Evolutionary conservation across 139 green algal species (phyloP), one percentile per base, ranked within the genome.

Genomic region (Klebsormidium nitens): DNA sequence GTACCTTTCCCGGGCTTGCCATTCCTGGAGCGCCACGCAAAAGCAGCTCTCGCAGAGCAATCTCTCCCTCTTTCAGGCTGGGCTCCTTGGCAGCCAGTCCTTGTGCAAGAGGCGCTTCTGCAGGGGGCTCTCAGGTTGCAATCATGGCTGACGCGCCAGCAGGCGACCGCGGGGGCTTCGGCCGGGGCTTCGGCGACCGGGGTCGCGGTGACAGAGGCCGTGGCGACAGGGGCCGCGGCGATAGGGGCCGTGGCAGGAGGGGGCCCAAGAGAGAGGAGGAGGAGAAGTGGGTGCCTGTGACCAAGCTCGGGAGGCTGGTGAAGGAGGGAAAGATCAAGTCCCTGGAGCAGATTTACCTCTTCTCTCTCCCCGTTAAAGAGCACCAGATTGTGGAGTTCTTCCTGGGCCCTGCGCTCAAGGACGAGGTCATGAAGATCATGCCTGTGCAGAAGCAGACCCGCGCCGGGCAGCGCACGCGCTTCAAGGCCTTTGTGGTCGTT

Each of bases 371-470:
- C 36, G 89, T 99, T 40, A 99, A 99, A 88, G 80, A 87, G 80
- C 61, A 87, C 69, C 81, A 87, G 66, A 86, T 87, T n/a, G 79
- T 87, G 28, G 81, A 87, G 50, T 50, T 66, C 50, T 87, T 87
- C 57, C 64, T 87, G 34, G 77, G 77, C 36, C 46, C 79, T 11
- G 8, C 59, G 17, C 58, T 86, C 17, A 81, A 75, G 69, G 72
- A 80, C 28, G 72, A 80, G 57, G 64, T 79, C 19, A 98, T 99
- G 95, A 97, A 99, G 89, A 99, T 99, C 77, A 99, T 99, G 95
- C 95, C 95, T 38, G 95, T 99, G 74, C 95, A 99, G 88, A 99
- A 99, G 90, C 95, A 99, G 89, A 99, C 95, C 6, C 91, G 95
- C 52, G 95, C 95, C 37, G 95, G 95, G n/a, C 93, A 98, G 89